Conservation (phyloP, 345 rosid species). For the Euclidium syriacum region DNA sequence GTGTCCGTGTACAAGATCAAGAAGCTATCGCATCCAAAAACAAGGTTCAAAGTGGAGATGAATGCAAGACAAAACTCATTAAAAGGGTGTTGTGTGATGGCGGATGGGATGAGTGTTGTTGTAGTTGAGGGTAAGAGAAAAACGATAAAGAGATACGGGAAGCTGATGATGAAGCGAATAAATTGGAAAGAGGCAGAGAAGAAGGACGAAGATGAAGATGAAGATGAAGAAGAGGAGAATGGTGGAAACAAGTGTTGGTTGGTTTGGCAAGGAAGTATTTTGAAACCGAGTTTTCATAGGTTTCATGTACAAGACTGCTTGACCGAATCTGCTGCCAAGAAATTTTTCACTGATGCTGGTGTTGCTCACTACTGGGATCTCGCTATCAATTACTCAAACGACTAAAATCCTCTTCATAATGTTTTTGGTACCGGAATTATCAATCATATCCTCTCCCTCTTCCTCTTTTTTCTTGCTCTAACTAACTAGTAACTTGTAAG, state of each 20-base stretch:
- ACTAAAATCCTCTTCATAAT: slow-evolving; percentile 8
- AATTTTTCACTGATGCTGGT: slow-evolving; percentile 57
- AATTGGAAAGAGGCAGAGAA: slow-evolving; percentile 67
- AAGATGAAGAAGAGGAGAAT: slow-evolving; percentile 35
- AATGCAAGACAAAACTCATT: slow-evolving; percentile 76
- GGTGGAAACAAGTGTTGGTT: slow-evolving; percentile 50
- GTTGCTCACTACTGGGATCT: slow-evolving; percentile 79
- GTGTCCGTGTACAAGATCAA: too few relatives aligned
- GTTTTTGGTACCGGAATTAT: too few relatives aligned
- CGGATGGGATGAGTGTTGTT: slow-evolving; percentile 58
- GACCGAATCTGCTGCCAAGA: slow-evolving; percentile 64
- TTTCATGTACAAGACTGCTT: slow-evolving; percentile 60
- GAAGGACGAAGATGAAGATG: slow-evolving; percentile 35
- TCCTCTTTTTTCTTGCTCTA: too few relatives aligned
- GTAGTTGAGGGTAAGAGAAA: slow-evolving; percentile 79
- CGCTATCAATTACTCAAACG: slow-evolving; percentile 48
- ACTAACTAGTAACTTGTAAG: too few relatives aligned
- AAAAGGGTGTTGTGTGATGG: slow-evolving; percentile 61
- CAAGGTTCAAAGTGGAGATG: slow-evolving; percentile 75
- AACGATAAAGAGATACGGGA: slow-evolving; percentile 70
- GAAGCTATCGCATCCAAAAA: slow-evolving; percentile 62
- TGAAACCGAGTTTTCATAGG: slow-evolving; percentile 52
- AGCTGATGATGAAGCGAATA: slow-evolving; percentile 67
- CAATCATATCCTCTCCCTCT: too few relatives aligned
- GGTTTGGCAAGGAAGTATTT: slow-evolving; percentile 73